Percentiles rank a stretch among this genome's conserved stretches.
These are phyloP conservation scores for Fennellomyces sp. DNA, from an alignment of 371 early-diverging fungal species.

Conservation along the genomic window DNA sequence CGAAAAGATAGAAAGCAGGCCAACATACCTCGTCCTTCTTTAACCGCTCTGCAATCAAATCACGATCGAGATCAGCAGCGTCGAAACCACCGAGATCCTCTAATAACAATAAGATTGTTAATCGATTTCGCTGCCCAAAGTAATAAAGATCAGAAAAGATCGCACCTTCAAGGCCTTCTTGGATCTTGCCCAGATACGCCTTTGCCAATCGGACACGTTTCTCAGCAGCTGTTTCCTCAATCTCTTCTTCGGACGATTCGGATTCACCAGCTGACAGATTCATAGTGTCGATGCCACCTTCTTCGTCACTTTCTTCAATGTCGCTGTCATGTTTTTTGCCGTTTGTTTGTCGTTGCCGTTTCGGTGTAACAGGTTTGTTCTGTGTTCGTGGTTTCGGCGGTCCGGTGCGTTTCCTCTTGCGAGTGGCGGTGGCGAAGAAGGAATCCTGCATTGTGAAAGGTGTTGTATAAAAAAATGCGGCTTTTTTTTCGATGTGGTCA, in stretches of 20 bases:
- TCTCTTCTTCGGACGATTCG: slow-evolving; percentile 15
- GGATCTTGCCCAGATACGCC: slow-evolving; percentile 81
- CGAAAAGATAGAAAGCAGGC: not conserved
- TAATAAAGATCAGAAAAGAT: too few species aligned
- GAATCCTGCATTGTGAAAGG: slow-evolving; percentile 23
- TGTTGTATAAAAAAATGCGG: not conserved
- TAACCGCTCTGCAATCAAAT: slow-evolving; percentile 89
- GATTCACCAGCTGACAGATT: slow-evolving; percentile 1
- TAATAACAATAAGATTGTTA: slow-evolving; percentile 12
- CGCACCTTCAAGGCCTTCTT: slow-evolving; percentile 65
- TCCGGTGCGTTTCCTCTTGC: slow-evolving; percentile 37
- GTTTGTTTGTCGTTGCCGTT: slow-evolving; percentile 9
- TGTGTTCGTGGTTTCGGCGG: slow-evolving; percentile 1
- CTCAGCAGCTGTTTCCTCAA: slow-evolving; percentile 86
- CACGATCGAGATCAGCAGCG: slow-evolving; percentile 91
- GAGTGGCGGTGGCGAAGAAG: slow-evolving; percentile 31
- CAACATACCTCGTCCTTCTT: slow-evolving; percentile 74
- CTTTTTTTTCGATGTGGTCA: too few species aligned
- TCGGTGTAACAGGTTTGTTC: slow-evolving; percentile 12
- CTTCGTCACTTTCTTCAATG: slow-evolving; percentile 18
- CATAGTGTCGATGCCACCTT: not conserved
- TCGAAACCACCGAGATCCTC: slow-evolving; percentile 79
- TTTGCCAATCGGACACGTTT: slow-evolving; percentile 93
- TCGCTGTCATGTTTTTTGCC: slow-evolving; percentile 23
- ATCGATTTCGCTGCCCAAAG: not conserved